Base-by-base conservation (phyloP, 257 asterid species). In the Lantana camara region DNA sequence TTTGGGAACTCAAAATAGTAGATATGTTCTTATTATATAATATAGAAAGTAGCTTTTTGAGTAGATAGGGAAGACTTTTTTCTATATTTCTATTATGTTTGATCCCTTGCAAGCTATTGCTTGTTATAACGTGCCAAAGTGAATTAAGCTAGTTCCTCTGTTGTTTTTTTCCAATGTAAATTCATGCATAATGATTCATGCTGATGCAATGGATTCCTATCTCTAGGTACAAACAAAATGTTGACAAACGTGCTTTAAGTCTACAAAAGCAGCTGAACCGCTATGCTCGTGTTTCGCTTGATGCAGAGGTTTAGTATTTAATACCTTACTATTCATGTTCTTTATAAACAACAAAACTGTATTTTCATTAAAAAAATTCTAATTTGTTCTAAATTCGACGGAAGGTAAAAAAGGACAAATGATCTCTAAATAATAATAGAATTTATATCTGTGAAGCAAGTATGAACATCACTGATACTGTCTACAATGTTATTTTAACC, bases 181-280 rank as follows among this genome's bases (percentile, higher is more conserved):
- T 62, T 72, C 32, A 35, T 48, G 70, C 57, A 19, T 49, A 16
- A 38, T 15, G 64, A 45, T 70, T 48, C 51, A 34, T 68, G 56
- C 63, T 67, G 54, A 73, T 53, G 70, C 40, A 40, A 45, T 68
- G 37, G 40, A 29, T 65, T 40, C 69, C 19, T 73, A 30, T 68
- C 55, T 68, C 21, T 73, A 94, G 99, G 95, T 90, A 88, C 87
- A 83, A 73, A 48, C 82, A 80, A 75, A 82, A 85, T 71, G 76
- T 76, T 30, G 92, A 88, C 67, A 71, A 76, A 20, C 89, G 95
- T 60, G 72, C 75, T 57, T 76, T 71, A 69, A 27, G n/a, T 76
- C 85, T 94, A 50, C 83, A 90, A 60, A 90, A 90, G 83, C 84
- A 85, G 88, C 86, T 88, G 46, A 77, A 78, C 45, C 96, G 95